Conservation (phyloP, 305 asterid species). For the Nicotiana rustica region DNA sequence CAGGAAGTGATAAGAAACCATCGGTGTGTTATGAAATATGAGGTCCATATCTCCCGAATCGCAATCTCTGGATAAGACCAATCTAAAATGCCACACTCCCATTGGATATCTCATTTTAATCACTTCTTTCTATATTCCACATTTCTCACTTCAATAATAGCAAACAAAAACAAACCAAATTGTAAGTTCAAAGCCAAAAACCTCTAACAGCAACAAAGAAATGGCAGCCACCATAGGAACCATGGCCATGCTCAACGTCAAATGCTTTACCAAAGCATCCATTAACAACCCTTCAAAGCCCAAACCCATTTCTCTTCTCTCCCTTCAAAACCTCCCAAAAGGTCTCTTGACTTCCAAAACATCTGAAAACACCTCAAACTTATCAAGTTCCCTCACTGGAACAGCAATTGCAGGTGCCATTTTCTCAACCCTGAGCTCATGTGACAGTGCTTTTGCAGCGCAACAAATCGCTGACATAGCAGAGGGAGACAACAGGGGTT, state of each 20-base stretch:
- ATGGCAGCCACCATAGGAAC: constrained; percentile 87
- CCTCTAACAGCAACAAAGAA: neutral
- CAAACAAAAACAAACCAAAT: neutral
- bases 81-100: constrained; percentile 38
- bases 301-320: constrained; percentile 55
- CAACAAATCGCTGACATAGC: constrained; percentile 83
- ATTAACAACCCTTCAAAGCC: constrained; percentile 43
- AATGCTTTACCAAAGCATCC: constrained; percentile 48
- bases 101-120: constrained; percentile 43
- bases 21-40: constrained; percentile 39
- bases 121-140: constrained; percentile 33
- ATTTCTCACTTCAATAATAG: neutral
- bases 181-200: neutral
- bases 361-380: constrained; percentile 31
- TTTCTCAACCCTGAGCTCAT: constrained; percentile 73
- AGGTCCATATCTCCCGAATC: constrained; percentile 43
- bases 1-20: constrained; percentile 47
- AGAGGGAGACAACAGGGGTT: constrained; percentile 89
- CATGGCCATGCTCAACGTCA: constrained; percentile 71
- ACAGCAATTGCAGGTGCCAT: constrained; percentile 76
- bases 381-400: constrained; percentile 41
- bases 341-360: constrained; percentile 49
- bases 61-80: constrained; percentile 48
- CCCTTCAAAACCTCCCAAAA: constrained; percentile 61
- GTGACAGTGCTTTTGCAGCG: constrained; percentile 81